Conservation (phyloP, 2,329 filamentous ascomycete species). For the Leptodontidium sp. region DNA sequence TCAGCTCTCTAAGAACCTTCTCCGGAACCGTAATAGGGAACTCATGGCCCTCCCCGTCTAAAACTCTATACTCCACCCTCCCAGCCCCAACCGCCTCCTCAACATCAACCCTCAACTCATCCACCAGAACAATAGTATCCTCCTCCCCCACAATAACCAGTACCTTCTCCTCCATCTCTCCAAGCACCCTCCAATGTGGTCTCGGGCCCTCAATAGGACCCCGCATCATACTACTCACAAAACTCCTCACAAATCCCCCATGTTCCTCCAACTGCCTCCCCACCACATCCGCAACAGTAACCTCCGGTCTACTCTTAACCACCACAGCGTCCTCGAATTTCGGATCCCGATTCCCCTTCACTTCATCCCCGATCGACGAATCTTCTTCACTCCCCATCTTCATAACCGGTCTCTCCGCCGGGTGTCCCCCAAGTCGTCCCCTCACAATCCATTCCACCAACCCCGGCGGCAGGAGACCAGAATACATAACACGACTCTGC, state of each 20-base stretch:
- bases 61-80: conserved; percentile 57
- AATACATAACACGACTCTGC: conserved; percentile 60
- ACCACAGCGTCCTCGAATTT: conserved; percentile 37
- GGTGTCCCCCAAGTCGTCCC: conserved; percentile 22
- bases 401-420: conserved; percentile 14
- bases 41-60: conserved; percentile 63
- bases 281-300: conserved; percentile 48
- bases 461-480: conserved; percentile 61
- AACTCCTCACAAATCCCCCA: conserved; percentile 65
- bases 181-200: conserved; percentile 58
- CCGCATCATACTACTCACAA: conserved; percentile 64
- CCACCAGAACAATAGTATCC: conserved; percentile 59
- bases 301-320: conserved; percentile 28
- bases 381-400: conserved; percentile 24
- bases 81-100: conserved; percentile 44
- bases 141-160: conserved; percentile 57
- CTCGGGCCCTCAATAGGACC: conserved; percentile 63
- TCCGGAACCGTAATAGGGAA: conserved; percentile 66
- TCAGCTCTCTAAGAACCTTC: conserved; percentile 56
- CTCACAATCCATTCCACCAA: conserved; percentile 45
- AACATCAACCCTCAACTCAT: conserved; percentile 48
- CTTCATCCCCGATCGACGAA: conserved; percentile 31
- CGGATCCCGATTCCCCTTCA: conserved; percentile 31
- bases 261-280: conserved; percentile 66
- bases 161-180: conserved; percentile 57